Evolutionary conservation across 768 basidiomycete genomes (phyloP), one percentile per base, ranked within the genome.

Genomic region (Tricholoma bakamatsutake): DNA sequence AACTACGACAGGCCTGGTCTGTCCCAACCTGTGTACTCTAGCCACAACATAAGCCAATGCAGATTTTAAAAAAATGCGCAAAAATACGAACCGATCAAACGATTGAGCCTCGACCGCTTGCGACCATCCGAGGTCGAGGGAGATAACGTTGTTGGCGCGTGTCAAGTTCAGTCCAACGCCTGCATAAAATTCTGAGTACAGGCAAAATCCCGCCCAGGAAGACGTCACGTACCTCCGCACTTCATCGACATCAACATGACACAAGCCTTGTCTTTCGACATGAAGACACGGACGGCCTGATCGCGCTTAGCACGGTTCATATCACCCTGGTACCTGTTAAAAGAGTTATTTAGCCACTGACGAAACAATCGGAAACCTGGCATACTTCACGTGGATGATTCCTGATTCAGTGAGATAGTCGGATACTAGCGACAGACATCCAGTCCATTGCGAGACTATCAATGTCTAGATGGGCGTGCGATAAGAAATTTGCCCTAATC

Each of bases 391-490:
- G 58, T 83, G 82, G 3, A 69, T 60, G 47, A 85, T 75, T 1
- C 72, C 72, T 18, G 77, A 69, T 61, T 80, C 76, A 0, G 69
- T 67, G n/a, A 91, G 73, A 62, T 85, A 86, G 50, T 80, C 69
- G 0, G 80, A 84, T n/a, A 85, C 78, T 4, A 90, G 73, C 9
- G 78, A 74, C 35, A 92, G 74, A 55, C 82, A 86, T 5, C 73
- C 67, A 0, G 84, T 86, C 83, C 88, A 90, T 65, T 87, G 84
- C 0, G 85, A 88, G 54, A 89, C 76, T 55, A 90, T 69, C 50
- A 92, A 65, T 46, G 78, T 76, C 81, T 87, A 54, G 18, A 46
- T 35, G 11, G 46, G 8, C 27, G 62, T 39, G 54, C 54, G 21
- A 58, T 62, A 30, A 49, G 17, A 4, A n/a, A 54, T 31, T 28